A percentile compares a stretch with the other conserved stretches of the same genome.
Evolutionary conservation across 371 early-diverging fungal genomes (phyloP).

Genomic region (Mortierella sp.): DNA sequence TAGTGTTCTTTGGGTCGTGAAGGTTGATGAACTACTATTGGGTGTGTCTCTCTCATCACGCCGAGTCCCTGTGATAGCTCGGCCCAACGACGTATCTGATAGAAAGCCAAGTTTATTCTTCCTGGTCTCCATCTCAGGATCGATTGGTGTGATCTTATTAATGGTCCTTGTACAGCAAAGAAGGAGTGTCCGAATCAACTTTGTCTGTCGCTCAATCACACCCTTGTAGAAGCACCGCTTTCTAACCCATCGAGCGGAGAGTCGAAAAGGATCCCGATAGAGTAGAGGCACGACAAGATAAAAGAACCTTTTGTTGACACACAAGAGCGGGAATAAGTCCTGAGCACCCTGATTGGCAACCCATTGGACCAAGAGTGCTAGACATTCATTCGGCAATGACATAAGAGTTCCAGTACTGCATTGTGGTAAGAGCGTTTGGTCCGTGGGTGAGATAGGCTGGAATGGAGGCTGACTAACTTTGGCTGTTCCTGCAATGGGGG

Average conservation of each 20-base stretch:
- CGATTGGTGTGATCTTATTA: slow-evolving; percentile 17
- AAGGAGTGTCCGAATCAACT: slow-evolving; percentile 43
- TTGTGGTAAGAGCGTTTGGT: background rate
- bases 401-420: slow-evolving; percentile 6
- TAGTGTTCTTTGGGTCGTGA: background rate
- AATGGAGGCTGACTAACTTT: background rate
- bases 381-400: slow-evolving; percentile 37
- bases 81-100: slow-evolving; percentile 8
- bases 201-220: slow-evolving; percentile 44
- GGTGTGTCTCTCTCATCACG: slow-evolving; percentile 15
- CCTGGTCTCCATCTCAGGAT: slow-evolving; percentile 4
- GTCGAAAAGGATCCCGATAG: slow-evolving; percentile 39
- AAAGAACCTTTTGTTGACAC: slow-evolving; percentile 42
- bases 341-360: slow-evolving; percentile 29
- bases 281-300: slow-evolving; percentile 35
- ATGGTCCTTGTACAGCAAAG: slow-evolving; percentile 42
- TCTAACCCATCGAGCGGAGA: slow-evolving; percentile 35
- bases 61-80: slow-evolving; percentile 11
- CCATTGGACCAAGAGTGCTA: slow-evolving; percentile 24
- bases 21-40: background rate
- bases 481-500: background rate
- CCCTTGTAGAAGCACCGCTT: slow-evolving; percentile 39
- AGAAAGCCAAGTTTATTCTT: slow-evolving; percentile 1
- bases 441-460: background rate
- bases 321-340: slow-evolving; percentile 35